Evolutionary conservation across 1,284 basidiomycete species (phyloP), one percentile per base, ranked within the genome.

Genomic region (Fomitiporia mediterranea): DNA sequence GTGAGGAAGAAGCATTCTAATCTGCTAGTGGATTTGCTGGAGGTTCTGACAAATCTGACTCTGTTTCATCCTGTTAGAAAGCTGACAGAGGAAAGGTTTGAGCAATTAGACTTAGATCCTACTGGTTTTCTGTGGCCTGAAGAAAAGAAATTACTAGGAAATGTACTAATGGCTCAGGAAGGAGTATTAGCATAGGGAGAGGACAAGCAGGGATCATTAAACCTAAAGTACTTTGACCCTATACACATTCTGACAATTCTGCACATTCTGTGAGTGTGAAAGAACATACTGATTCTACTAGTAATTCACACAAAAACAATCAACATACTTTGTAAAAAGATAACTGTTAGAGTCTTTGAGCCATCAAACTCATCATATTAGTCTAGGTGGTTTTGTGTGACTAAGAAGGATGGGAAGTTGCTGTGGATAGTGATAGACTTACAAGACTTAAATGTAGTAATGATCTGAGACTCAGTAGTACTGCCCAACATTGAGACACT

Each of bases 321-420:
- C 4, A 62, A 69, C 0, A 32, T 73, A 0, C 40, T 76, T 0
- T 64, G 64, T 48, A 25, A 58, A 3, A 70, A 68, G 44, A 68
- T 73, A 0, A 50, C 40, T 0, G 63, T 62, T 0, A 66, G 69
- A 5, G 64, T 69, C 0, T 71, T 70, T 39, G 66, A 74, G 54
- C 66, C 62, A 0, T 66, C 63, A 0, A 57, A 68, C 1, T 63
- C 69, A 0, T 67, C 74, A 0, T 77, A 78, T 53, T 56, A 65
- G 0, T 72, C 68, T 0, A 11, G 65, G 13, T 76, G 73, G 74
- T 78, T 79, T 44, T 74, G 69, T 51, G 68, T 78, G 0, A n/a
- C 64, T 6, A 71, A 72, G 60, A 67, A 67, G 38, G 63, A 62
- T 61, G 62, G 65, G n/a, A 63, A 63, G 4, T 28, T 23, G 6